These are phyloP conservation scores for Penicillium janthinellum DNA, from an alignment of 2,329 filamentous ascomycete genomes.

Conservation along the genomic window DNA sequence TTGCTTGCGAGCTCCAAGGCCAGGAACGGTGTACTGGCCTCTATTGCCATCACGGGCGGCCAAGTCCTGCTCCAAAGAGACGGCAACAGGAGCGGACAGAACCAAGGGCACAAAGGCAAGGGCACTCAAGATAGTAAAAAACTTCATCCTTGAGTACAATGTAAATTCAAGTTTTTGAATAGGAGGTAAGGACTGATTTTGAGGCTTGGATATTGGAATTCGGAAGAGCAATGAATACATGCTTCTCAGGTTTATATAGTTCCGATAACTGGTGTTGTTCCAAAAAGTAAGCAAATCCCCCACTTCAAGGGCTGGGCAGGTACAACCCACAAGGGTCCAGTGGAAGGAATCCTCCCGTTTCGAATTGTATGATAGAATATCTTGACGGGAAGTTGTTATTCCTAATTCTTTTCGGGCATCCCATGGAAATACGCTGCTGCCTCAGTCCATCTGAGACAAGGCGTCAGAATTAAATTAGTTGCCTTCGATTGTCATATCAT, in stretches of 20 bases:
- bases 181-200: not conserved
- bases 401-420: not conserved
- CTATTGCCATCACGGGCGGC: slow-evolving; percentile 15
- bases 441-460: not conserved
- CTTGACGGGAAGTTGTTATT: not conserved
- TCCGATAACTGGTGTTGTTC: not conserved
- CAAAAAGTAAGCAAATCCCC: not conserved
- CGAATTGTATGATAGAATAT: not conserved
- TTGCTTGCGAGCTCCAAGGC: slow-evolving; percentile 27
- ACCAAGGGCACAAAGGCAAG: slow-evolving; percentile 1
- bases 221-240: not conserved
- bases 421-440: not conserved
- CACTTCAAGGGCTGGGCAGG: too few species aligned
- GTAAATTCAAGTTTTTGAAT: not conserved
- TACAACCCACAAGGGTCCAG: not conserved
- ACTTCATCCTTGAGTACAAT: not conserved
- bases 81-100: slow-evolving; percentile 6
- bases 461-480: not conserved
- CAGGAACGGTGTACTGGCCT: slow-evolving; percentile 20
- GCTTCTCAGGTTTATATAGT: not conserved
- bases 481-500: not conserved
- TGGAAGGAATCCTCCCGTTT: not conserved
- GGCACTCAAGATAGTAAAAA: not conserved
- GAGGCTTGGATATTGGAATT: not conserved
- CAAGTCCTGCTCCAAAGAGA: not conserved